Evolutionary conservation across 2,329 filamentous ascomycete species (phyloP).

Genomic region (Microascus cirrosus): DNA sequence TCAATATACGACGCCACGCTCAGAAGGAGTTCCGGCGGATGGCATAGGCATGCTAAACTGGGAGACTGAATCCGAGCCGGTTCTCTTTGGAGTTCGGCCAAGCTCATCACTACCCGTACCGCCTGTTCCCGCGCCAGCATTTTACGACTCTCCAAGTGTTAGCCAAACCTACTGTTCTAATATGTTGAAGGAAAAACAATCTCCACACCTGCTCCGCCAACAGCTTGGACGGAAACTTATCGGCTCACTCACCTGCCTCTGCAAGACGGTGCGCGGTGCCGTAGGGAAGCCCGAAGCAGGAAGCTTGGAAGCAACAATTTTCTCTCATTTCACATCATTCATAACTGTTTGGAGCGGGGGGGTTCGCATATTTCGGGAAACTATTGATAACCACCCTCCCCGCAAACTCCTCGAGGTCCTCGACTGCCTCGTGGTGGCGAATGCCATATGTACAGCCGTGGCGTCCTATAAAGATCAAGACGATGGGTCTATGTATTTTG

Average conservation of each 20-base stretch:
- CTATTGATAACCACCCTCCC: conserved; percentile 9
- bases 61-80: neutral
- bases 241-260: conserved; percentile 6
- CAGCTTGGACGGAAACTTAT: conserved; percentile 6
- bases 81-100: neutral
- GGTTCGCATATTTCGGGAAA: conserved; percentile 6
- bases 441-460: conserved; percentile 6
- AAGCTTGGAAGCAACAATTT: neutral
- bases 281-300: neutral
- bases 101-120: neutral
- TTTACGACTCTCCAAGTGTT: neutral
- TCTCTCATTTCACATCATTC: conserved; percentile 1
- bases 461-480: neutral
- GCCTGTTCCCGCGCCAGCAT: neutral
- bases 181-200: neutral
- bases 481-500: conserved; percentile 4
- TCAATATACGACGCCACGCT: neutral
- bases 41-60: neutral
- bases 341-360: conserved; percentile 8
- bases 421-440: conserved; percentile 9
- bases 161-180: neutral
- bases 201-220: conserved; percentile 3
- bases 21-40: neutral
- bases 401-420: conserved; percentile 6
- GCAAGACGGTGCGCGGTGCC: conserved; percentile 4